Base-by-base conservation (phyloP, 441 rosid genomes). In the Metrosideros polymorpha region DNA sequence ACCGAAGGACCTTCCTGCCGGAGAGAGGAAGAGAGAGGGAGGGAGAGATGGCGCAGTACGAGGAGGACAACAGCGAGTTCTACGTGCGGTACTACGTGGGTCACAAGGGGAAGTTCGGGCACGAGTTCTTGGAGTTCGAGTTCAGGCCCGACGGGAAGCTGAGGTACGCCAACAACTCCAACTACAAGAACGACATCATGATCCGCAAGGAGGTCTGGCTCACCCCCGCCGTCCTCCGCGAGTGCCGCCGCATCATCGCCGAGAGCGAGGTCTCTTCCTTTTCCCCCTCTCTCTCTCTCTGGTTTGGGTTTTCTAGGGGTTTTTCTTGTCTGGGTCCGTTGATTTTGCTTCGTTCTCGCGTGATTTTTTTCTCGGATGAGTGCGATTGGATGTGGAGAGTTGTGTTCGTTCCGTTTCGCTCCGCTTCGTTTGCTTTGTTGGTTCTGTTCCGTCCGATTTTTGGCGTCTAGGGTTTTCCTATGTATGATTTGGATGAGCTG, bases 181-280 rank as follows among this genome's bases (percentile, higher is more conserved):
- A 97, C 92, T 95, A 96, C 96, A 96, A 97, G 91, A 96, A 97
- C 93, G 99, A 97, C 90, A 97, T 97, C 84, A 96, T 97, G 96
- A 97, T 96, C 90, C 97, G 99, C 82, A 96, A 97, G 87, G 99
- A 96, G 91, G 96, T 97, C 84, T 97, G 95, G 91, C 96, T 97
- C 89, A 92, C 95, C 90, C 98, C 99, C 86, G 95, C 97, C 84
- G 97, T 94, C 88, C 91, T 96, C 91, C 92, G 92, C 47, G 98
- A 97, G 89, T 94, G 98, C 93, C 98, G 95, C 91, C 97, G 99
- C 87, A 95, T 97, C 91, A 93, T 97, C 90, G 30, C 95, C 90
- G 98, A 95, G 57, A 94, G 98, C 96, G 98, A 95, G 94, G 99
- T 95, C 27, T 35, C 51, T 43, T 15, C 84, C 45, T 55, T 32